Percentiles rank a stretch among this genome's conserved stretches.
Conservation (phyloP, 2,329 filamentous ascomycete genomes). For the Exophiala oligosperma region DNA sequence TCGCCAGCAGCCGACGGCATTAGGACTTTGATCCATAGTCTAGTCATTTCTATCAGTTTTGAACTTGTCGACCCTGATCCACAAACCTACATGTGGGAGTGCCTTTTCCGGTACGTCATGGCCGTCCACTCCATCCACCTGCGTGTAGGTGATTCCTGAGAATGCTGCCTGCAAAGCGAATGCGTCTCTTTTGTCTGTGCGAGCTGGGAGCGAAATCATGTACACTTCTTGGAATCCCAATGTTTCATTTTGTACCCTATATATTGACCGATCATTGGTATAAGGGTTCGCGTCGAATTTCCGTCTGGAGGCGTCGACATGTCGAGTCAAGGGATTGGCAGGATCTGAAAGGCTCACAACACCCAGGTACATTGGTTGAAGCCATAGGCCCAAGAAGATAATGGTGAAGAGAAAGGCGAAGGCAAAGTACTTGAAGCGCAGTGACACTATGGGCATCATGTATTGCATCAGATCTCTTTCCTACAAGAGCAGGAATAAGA, state of each 20-base stretch:
- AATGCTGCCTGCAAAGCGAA: constrained; percentile 45
- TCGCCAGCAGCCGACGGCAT: constrained; percentile 36
- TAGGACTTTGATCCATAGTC: constrained; percentile 20
- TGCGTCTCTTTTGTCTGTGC: constrained; percentile 53
- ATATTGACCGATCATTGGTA: background rate
- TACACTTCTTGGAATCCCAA: constrained; percentile 42
- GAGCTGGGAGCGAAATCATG: constrained; percentile 48
- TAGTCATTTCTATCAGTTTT: constrained; percentile 9
- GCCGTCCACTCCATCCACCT: constrained; percentile 24
- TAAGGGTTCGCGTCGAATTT: background rate
- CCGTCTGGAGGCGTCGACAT: background rate
- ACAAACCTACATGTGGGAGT: constrained; percentile 19
- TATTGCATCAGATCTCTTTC: background rate
- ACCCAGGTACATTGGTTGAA: background rate
- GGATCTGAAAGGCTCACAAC: background rate
- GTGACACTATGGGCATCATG: background rate
- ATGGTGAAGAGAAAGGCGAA: constrained; percentile 7
- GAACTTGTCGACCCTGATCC: background rate
- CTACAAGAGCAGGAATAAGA: background rate
- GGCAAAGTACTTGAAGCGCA: background rate
- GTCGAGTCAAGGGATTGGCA: background rate
- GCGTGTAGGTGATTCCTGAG: constrained; percentile 33
- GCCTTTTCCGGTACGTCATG: constrained; percentile 23
- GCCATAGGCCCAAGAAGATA: constrained; percentile 11
- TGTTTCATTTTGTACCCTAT: constrained; percentile 20